These are phyloP conservation scores for Sporormia fimetaria DNA, from an alignment of 495 filamentous ascomycete species.

Conservation along the genomic window DNA sequence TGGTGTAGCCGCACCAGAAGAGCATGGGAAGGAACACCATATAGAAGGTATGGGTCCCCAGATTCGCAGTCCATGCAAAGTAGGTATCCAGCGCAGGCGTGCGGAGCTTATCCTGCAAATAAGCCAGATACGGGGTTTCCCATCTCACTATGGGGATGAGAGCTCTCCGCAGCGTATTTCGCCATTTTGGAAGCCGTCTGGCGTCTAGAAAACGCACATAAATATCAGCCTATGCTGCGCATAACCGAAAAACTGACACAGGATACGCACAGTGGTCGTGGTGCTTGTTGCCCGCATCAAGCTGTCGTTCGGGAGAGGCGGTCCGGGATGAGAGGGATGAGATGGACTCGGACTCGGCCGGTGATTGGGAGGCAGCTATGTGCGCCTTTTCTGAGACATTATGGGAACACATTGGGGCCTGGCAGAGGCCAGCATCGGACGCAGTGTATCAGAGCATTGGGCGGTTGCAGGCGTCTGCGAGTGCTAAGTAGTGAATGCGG, in stretches of 20 bases:
- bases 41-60: conserved; percentile 97
- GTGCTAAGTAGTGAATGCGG: no score
- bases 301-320: conserved; percentile 3
- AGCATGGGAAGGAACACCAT: conserved; percentile 87
- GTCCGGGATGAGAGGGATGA: background rate
- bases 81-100: conserved; percentile 78
- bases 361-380: background rate
- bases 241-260: background rate
- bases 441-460: no score
- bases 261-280: conserved; percentile 32
- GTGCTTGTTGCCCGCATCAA: conserved; percentile 33
- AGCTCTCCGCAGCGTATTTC: conserved; percentile 67
- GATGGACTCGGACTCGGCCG: background rate
- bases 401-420: no score
- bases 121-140: conserved; percentile 91
- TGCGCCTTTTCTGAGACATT: no score
- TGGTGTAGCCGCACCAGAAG: conserved; percentile 86
- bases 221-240: background rate
- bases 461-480: no score
- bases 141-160: conserved; percentile 80
- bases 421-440: no score
- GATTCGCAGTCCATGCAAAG: conserved; percentile 91
- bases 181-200: conserved; percentile 73
- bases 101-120: conserved; percentile 52
- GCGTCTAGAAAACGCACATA: conserved; percentile 52